Percentiles rank a stretch among this genome's conserved stretches.
Evolutionary conservation across 352 stramenopile genomes (phyloP).

Genomic region (Phytophthora melonis): DNA sequence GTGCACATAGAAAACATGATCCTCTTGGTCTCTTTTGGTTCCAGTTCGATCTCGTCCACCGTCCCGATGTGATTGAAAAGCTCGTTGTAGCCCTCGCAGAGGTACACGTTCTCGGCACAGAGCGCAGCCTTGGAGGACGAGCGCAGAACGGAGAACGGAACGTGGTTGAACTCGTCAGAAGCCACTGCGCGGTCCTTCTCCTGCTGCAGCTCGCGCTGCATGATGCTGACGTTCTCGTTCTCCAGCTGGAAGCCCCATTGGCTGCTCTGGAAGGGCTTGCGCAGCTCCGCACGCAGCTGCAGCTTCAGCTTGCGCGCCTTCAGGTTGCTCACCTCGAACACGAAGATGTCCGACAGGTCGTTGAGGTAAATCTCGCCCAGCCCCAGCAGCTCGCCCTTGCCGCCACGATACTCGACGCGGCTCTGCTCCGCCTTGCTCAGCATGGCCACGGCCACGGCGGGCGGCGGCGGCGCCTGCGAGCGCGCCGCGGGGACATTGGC

Average conservation of each 20-base stretch:
- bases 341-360: slow-evolving; percentile 84
- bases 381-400: slow-evolving; percentile 64
- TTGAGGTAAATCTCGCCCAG: slow-evolving; percentile 90
- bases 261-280: slow-evolving; percentile 84
- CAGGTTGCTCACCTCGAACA: slow-evolving; percentile 84
- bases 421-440: slow-evolving; percentile 70
- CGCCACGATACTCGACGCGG: slow-evolving; percentile 57
- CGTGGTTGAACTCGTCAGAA: slow-evolving; percentile 79
- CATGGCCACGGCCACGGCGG: slow-evolving; percentile 59
- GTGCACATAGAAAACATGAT: slow-evolving; percentile 82
- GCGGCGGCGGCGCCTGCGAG: slow-evolving; percentile 36
- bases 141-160: slow-evolving; percentile 76
- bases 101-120: slow-evolving; percentile 80
- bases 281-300: slow-evolving; percentile 77
- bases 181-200: slow-evolving; percentile 36
- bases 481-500: neutral
- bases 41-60: slow-evolving; percentile 67
- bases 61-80: slow-evolving; percentile 90
- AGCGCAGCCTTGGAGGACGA: slow-evolving; percentile 75
- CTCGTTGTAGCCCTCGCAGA: slow-evolving; percentile 91
- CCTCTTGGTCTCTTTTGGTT: slow-evolving; percentile 72
- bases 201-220: slow-evolving; percentile 51
- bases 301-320: slow-evolving; percentile 61
- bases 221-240: slow-evolving; percentile 86
- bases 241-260: slow-evolving; percentile 88